Percentiles rank a stretch among this genome's conserved stretches.
Conservation (phyloP, 2,329 filamentous ascomycete species). For the Cryphonectria parasitica region DNA sequence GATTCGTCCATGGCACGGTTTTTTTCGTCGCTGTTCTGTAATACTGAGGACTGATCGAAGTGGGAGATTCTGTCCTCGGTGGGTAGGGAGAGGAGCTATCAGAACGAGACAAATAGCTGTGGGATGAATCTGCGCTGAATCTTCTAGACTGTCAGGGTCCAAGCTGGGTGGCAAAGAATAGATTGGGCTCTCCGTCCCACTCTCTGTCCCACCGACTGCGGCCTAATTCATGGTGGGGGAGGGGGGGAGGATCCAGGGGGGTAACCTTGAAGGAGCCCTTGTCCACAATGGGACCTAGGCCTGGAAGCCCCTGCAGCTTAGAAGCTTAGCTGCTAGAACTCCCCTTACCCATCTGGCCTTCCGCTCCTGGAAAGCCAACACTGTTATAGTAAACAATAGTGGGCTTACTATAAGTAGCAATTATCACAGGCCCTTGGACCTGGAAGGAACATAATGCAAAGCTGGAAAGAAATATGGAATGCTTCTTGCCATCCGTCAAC, state of each 20-base stretch:
- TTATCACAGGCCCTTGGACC: not conserved
- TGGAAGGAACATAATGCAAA: not conserved
- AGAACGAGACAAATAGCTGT: not conserved
- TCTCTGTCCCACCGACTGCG: not conserved
- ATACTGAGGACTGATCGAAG: not conserved
- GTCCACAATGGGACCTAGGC: not conserved
- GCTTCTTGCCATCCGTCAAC: not conserved
- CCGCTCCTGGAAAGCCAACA: not conserved
- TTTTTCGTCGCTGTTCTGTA: not conserved
- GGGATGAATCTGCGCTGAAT: not conserved
- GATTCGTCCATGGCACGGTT: constrained; percentile 45
- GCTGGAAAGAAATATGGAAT: not conserved
- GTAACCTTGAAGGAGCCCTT: not conserved
- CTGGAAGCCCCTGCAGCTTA: not conserved
- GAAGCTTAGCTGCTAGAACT: constrained; percentile 3
- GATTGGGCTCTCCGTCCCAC: not conserved
- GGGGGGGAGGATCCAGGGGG: not conserved
- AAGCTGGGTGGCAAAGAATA: constrained; percentile 3
- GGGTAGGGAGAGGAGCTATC: not conserved
- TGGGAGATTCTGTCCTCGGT: not conserved
- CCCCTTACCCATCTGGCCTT: constrained; percentile 6
- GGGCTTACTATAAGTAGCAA: not conserved
- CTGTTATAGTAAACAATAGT: not conserved
- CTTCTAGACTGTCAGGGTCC: constrained; percentile 7
- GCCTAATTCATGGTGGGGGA: not conserved